A percentile compares a stretch with the other conserved stretches of the same genome.
Evolutionary conservation across 176 grass and related monocot genomes (phyloP).

Genomic region (Tuctoria greenei): DNA sequence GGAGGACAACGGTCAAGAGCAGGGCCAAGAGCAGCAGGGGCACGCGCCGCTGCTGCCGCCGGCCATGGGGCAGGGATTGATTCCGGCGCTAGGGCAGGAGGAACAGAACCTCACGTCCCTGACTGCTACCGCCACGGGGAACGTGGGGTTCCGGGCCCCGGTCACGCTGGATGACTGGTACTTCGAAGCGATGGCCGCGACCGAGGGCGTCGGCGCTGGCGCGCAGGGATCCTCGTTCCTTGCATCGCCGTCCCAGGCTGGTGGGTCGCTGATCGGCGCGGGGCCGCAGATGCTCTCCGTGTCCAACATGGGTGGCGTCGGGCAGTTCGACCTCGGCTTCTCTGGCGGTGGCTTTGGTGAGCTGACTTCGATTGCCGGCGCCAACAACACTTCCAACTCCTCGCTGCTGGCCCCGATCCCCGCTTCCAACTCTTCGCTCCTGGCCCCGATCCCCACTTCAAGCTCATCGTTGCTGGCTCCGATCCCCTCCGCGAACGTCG

Average conservation of each 20-base stretch:
- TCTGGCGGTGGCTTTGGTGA: conserved; percentile 24
- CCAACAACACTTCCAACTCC: conserved; percentile 33
- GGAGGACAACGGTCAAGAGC: conserved; percentile 41
- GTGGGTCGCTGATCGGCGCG: background rate
- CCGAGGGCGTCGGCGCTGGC: background rate
- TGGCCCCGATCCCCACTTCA: conserved; percentile 37
- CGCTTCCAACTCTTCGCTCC: too few relatives aligned
- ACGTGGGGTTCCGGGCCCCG: conserved; percentile 20
- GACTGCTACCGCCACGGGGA: background rate
- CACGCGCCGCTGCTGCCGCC: conserved; percentile 12
- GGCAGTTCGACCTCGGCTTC: conserved; percentile 63
- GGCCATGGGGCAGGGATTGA: conserved; percentile 17
- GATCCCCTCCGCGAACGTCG: conserved; percentile 25
- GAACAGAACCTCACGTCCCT: conserved; percentile 27
- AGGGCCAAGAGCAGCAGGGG: conserved; percentile 15
- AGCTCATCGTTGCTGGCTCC: conserved; percentile 38
- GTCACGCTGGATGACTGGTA: conserved; percentile 49
- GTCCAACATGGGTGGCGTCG: conserved; percentile 42
- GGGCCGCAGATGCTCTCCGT: conserved; percentile 49
- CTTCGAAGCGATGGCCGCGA: conserved; percentile 20
- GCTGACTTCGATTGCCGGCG: conserved; percentile 27
- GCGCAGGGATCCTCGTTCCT: conserved; percentile 39
- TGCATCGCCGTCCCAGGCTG: background rate
- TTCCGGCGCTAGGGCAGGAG: conserved; percentile 9
- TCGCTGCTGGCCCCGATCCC: conserved; percentile 36